A percentile compares a stretch with the other conserved stretches of the same genome.
Conservation (phyloP, 768 basidiomycete species). For the Kwoniella mangroviensis region DNA sequence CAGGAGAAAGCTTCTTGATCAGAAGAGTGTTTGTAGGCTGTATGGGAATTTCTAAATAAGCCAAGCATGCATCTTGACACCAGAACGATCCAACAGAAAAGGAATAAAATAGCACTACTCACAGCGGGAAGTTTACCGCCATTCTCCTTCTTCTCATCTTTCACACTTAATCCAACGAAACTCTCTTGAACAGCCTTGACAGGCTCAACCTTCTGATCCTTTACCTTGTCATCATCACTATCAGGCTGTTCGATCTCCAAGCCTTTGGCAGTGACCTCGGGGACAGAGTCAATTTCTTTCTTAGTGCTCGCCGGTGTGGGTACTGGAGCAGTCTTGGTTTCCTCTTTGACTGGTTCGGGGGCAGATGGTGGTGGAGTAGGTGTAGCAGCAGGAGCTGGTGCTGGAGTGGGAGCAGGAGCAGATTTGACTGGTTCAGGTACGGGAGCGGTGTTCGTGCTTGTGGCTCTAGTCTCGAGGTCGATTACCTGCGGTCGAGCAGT, state of each 20-base stretch:
- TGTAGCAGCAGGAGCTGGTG: constrained; percentile 22
- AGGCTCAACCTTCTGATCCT: constrained; percentile 6
- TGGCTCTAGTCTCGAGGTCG: constrained; percentile 71
- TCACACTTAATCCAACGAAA: constrained; percentile 20
- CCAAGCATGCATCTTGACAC: neutral
- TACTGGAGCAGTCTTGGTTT: constrained; percentile 20
- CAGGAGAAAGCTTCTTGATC: constrained; percentile 81
- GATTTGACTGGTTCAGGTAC: constrained; percentile 44
- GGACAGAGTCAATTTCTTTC: constrained; percentile 29
- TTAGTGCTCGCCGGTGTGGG: constrained; percentile 12
- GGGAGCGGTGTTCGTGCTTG: constrained; percentile 46
- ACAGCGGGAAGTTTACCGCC: neutral
- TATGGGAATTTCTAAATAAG: neutral
- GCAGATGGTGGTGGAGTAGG: constrained; percentile 24
- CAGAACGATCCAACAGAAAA: neutral
- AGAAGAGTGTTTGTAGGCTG: constrained; percentile 61
- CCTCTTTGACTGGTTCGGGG: constrained; percentile 23
- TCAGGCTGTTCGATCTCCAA: constrained; percentile 52
- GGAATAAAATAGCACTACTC: neutral
- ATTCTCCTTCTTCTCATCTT: constrained; percentile 19
- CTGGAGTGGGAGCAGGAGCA: constrained; percentile 20
- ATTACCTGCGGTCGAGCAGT: constrained; percentile 75
- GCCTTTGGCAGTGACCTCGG: constrained; percentile 30
- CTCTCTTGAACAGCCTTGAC: constrained; percentile 22
- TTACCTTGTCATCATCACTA: constrained; percentile 42